Evolutionary conservation across 148 eudicot species (phyloP), one percentile per base, ranked within the genome.

Genomic region (Amaranthus palmeri): DNA sequence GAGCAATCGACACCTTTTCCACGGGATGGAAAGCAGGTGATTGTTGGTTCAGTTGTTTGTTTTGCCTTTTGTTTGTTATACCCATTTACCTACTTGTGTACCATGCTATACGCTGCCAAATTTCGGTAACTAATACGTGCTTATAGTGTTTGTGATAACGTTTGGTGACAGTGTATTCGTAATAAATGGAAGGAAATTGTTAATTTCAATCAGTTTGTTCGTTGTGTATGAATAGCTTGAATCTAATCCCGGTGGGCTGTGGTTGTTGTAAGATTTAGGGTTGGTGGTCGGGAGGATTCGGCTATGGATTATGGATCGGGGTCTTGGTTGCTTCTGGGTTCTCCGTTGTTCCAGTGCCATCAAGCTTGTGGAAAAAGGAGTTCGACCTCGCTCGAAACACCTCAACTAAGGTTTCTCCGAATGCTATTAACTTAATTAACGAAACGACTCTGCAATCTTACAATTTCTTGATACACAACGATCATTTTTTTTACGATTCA

Each of bases 211-310:
- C 49, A 48, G 59, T 18, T 54, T 55, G 10, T 17, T 4, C 44
- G 7, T 40, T 49, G 7, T 40, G 42, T 18, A 71, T 65, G 12
- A 40, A 48, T 57, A 58, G 50, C 14, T 9, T 25, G 36, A 25
- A 25, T 25, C 72, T 61, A 72, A 65, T 72, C 55, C 43, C 69
- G 68, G 51, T 52, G 44, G 48, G 10, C 10, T 64, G 53, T 61
- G 72, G 69, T 56, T 72, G 54, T 74, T 68, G 70, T 81, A 80
- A 70, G 80, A 77, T 79, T 60, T 81, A 92, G 98, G 98, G 98
- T 72, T 92, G 98, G 96, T 88, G 92, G 92, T 83, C 93, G 68
- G 92, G 93, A 68, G 98, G 98, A 84, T 92, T 88, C 83, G 86
- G 86, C 66, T 92, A 92, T 75, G 98, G 98, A 60, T 65, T 90